Percentiles rank a stretch among this genome's conserved stretches.
These are phyloP conservation scores for Candida tallmaniae DNA, from an alignment of 805 yeast species.

Conservation along the genomic window DNA sequence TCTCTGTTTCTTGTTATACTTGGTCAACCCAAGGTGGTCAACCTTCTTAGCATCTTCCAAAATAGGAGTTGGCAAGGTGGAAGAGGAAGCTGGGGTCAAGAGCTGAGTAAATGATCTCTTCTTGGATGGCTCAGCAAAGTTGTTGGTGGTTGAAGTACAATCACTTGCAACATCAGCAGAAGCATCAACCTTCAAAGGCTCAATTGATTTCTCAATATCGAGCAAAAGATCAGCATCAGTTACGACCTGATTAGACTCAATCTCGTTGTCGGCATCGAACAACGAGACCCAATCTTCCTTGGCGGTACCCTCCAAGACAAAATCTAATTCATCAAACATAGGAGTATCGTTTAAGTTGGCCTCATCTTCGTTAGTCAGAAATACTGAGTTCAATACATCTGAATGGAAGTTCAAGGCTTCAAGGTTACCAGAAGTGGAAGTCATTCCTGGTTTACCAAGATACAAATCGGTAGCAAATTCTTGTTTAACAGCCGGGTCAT, in stretches of 20 bases:
- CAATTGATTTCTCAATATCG: constrained; percentile 5
- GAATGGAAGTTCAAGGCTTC: constrained; percentile 53
- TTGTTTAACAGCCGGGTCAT: not conserved
- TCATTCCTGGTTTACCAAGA: not conserved
- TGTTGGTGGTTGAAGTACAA: constrained; percentile 1
- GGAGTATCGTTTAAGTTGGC: constrained; percentile 41
- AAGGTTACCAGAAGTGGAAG: constrained; percentile 4
- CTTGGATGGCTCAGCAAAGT: constrained; percentile 3
- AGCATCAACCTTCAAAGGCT: constrained; percentile 9
- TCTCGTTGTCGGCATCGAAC: constrained; percentile 33
- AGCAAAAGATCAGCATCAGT: constrained; percentile 18
- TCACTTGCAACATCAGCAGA: constrained; percentile 3
- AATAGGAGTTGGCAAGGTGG: constrained; percentile 31
- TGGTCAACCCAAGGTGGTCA: constrained; percentile 72
- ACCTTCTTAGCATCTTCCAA: constrained; percentile 22
- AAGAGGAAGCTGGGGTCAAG: constrained; percentile 26
- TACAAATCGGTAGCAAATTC: not conserved
- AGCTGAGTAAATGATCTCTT: constrained; percentile 17
- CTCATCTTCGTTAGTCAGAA: constrained; percentile 34
- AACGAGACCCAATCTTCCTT: constrained; percentile 61
- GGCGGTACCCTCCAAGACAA: constrained; percentile 36
- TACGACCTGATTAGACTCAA: constrained; percentile 12
- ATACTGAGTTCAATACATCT: constrained; percentile 49
- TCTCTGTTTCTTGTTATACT: constrained; percentile 77
- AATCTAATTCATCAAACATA: constrained; percentile 55